phyloP scores from a whole-genome alignment of 805 yeast species.

The Candida nonsorbophila region DNA sequence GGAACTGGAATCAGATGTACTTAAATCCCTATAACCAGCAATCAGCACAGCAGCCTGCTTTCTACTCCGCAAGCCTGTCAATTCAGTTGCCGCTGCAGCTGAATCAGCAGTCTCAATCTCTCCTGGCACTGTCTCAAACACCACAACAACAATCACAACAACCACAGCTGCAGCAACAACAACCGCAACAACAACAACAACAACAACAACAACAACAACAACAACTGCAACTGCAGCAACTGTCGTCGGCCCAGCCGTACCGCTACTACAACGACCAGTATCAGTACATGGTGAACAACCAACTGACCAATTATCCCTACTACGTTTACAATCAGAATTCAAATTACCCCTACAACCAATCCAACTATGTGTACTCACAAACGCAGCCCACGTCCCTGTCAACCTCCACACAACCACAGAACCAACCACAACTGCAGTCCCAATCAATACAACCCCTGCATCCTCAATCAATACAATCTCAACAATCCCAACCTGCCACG shows the following conservation, averaged over 20 bases:
- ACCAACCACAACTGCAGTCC: conserved; percentile 10
- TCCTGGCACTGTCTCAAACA: conserved; percentile 13
- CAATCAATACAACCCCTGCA: conserved; percentile 11
- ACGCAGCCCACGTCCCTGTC: background rate
- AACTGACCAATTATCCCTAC: conserved; percentile 9
- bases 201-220: conserved; percentile 2
- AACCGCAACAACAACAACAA: conserved; percentile 4
- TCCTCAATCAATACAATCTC: conserved; percentile 2
- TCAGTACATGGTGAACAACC: conserved; percentile 10
- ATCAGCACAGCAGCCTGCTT: no score
- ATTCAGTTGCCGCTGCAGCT: no score
- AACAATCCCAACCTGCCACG: background rate
- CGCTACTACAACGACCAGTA: conserved; percentile 5
- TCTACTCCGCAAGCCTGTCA: no score
- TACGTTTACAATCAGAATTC: conserved; percentile 10
- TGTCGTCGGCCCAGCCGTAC: background rate
- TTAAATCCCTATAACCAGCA: no score
- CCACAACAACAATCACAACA: conserved; percentile 3
- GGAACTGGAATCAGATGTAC: no score
- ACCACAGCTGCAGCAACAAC: conserved; percentile 3
- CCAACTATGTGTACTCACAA: conserved; percentile 1
- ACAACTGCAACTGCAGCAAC: background rate
- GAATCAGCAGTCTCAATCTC: conserved; percentile 19
- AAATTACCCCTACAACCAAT: conserved; percentile 10
- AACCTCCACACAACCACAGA: conserved; percentile 1